Evolutionary conservation across 345 rosid genomes (phyloP).

Genomic region (Euphorbia pulcherrima): DNA sequence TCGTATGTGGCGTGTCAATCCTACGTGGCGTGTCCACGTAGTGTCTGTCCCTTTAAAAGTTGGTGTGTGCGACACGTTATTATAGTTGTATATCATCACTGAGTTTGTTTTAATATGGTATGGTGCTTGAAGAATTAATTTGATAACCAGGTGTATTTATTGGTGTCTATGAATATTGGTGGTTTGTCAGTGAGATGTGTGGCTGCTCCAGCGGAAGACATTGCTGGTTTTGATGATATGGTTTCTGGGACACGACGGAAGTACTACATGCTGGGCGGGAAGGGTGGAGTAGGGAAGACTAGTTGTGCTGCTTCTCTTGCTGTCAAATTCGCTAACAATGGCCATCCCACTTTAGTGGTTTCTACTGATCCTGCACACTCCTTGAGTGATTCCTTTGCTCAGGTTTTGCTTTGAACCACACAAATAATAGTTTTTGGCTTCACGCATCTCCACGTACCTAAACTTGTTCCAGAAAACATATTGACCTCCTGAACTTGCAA

Average conservation of each 20-base stretch:
- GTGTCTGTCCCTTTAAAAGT: too few species aligned
- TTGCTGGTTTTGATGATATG: slow-evolving; percentile 84
- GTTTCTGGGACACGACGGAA: slow-evolving; percentile 72
- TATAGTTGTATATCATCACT: too few species aligned
- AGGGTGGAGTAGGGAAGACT: slow-evolving; percentile 98
- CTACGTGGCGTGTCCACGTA: too few species aligned
- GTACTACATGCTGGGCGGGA: slow-evolving; percentile 96
- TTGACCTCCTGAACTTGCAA: too few species aligned
- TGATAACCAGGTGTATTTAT: background rate
- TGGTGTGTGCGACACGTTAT: too few species aligned
- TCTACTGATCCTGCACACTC: slow-evolving; percentile 99
- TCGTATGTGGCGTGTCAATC: too few species aligned
- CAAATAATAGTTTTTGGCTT: slow-evolving; percentile 4
- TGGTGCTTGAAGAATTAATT: background rate
- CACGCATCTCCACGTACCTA: too few species aligned
- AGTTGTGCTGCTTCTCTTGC: slow-evolving; percentile 98
- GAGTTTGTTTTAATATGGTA: background rate
- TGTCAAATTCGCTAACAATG: slow-evolving; percentile 87
- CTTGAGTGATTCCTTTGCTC: slow-evolving; percentile 92
- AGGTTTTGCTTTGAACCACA: slow-evolving; percentile 51
- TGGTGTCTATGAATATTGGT: slow-evolving; percentile 11
- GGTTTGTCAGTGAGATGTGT: slow-evolving; percentile 72
- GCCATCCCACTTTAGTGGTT: slow-evolving; percentile 95
- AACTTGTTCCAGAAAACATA: too few species aligned
- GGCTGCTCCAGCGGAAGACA: slow-evolving; percentile 68